phyloP scores from a whole-genome alignment of 257 asterid genomes.

The Jacaranda mimosifolia region DNA sequence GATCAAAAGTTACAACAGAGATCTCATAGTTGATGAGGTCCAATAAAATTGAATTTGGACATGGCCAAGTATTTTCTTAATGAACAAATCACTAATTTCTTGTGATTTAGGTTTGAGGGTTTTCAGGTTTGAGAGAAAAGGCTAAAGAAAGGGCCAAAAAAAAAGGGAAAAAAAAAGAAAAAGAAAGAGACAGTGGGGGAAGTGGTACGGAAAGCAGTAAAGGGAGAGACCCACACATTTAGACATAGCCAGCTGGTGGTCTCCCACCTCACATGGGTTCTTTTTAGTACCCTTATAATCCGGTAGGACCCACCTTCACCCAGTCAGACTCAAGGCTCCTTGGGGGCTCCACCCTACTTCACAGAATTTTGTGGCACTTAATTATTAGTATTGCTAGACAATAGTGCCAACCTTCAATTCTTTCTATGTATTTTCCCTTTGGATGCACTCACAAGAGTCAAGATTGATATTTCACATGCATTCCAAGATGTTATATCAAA shows the following conservation, averaged over 20 bases:
- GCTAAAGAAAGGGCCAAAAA: not conserved
- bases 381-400: not conserved
- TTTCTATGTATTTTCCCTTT: not conserved
- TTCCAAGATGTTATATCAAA: no score
- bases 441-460: constrained; percentile 1
- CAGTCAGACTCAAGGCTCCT: constrained; percentile 49
- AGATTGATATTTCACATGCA: not conserved
- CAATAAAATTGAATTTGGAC: no score
- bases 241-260: constrained; percentile 62
- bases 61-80: not conserved
- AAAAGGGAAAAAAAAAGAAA: no score
- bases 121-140: constrained; percentile 3
- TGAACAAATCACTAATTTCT: not conserved
- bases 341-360: constrained; percentile 22
- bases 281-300: constrained; percentile 27
- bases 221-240: constrained; percentile 37
- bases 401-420: not conserved
- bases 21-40: no score
- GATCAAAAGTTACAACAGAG: not conserved
- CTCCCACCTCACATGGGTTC: constrained; percentile 72
- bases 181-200: constrained; percentile 16
- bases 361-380: constrained; percentile 9
- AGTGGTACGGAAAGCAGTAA: not conserved
- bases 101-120: not conserved
- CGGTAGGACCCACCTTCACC: constrained; percentile 42